Conservation (phyloP, 768 basidiomycete species). For the Panellus pusillus region DNA sequence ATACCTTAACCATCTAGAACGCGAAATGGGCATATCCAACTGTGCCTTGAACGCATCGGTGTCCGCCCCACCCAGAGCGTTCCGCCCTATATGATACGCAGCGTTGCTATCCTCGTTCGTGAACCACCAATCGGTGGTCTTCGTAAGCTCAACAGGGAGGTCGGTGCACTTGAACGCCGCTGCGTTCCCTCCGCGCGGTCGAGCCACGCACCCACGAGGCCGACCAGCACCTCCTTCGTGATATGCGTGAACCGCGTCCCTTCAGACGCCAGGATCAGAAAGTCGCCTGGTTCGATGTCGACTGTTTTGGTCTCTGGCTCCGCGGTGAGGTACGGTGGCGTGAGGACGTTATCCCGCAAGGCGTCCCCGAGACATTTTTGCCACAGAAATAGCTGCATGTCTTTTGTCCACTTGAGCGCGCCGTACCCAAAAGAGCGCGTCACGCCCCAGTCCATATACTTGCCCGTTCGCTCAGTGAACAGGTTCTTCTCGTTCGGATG, state of each 20-base stretch:
- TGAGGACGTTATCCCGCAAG: constrained; percentile 33
- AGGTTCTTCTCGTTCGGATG: constrained; percentile 39
- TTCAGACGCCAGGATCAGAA: constrained; percentile 55
- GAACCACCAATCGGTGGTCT: constrained; percentile 36
- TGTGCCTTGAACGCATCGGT: constrained; percentile 40
- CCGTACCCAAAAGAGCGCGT: constrained; percentile 50
- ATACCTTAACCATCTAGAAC: constrained; percentile 40
- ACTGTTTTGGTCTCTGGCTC: constrained; percentile 50
- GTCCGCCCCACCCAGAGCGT: constrained; percentile 55
- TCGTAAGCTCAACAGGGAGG: constrained; percentile 32
- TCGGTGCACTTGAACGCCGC: constrained; percentile 20
- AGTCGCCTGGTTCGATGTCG: constrained; percentile 47
- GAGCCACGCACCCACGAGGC: constrained; percentile 45
- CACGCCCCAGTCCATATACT: constrained; percentile 37
- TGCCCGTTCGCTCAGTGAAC: constrained; percentile 32
- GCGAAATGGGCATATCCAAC: constrained; percentile 36
- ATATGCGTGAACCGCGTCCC: constrained; percentile 55
- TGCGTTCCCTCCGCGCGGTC: constrained; percentile 12
- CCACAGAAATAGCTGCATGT: constrained; percentile 35
- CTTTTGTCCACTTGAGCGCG: constrained; percentile 42
- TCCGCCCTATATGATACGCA: constrained; percentile 51
- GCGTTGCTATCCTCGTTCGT: constrained; percentile 43
- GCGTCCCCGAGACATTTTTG: constrained; percentile 33
- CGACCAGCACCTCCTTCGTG: constrained; percentile 54
- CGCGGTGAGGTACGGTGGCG: constrained; percentile 59